Base-by-base conservation (phyloP, 495 filamentous ascomycete genomes). In the Neurospora sp. region DNA sequence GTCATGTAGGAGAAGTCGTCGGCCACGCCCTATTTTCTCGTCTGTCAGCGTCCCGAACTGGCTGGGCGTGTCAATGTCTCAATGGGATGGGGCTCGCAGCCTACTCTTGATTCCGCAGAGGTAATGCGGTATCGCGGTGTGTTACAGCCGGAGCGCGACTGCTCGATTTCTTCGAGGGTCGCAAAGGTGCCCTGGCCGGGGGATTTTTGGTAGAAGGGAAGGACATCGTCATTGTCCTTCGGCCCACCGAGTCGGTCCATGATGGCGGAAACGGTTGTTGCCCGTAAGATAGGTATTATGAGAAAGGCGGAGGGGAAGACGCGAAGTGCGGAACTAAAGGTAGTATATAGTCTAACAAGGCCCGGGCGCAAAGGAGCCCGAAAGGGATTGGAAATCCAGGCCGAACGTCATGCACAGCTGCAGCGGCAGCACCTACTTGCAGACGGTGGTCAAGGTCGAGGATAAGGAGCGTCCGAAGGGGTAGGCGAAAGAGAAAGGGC, bases 1-100 rank as follows among this genome's bases (percentile, higher is more conserved):
- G 90, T 89, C 75, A 97, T 86, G 77, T 77, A 85, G 35, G 86
- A 85, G 75, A 81, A 89, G 71, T 86, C 83, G 70, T 88, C 86
- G 72, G 89, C 84, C 23, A 85, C 76, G 46, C 77, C 81, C 84
- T 86, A 74, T 54, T 54, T 44, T 4, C 72, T 66, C 23, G 9
- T 72, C 12, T 40, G 35, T 76, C 76, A 78, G 74, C 39, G 37
- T 35, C 18, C n/a, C 69, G 38, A 12, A 23, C 54, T 31, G 16
- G 48, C 23, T 23, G n/a, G 18, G 14, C 59, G 70, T 48, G 27
- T 54, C 23, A 39, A 59, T 41, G 18, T 41, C 35, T 18, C 18
- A 35, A 35, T 35, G 71, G 18, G 16, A n/a, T 23, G 71, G 42
- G 23, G 31, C 9, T 31, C 16, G 54, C 12, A 48, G 40, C 83